Base-by-base conservation (phyloP, 495 filamentous ascomycete genomes). In the Aeminium ludgeri region DNA sequence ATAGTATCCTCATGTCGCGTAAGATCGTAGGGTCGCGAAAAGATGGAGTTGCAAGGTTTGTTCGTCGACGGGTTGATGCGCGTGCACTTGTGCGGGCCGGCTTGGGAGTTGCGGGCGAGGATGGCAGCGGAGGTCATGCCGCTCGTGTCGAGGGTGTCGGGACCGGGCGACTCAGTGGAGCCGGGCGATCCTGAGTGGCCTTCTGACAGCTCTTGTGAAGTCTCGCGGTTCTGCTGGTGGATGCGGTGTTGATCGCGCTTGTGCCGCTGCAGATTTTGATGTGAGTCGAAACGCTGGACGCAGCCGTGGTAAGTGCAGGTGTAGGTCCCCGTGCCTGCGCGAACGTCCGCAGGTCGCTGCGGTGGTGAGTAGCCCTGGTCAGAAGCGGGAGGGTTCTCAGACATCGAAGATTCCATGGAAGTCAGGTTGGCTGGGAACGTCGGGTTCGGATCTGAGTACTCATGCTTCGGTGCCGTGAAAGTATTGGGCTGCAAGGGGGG, bases 1-100 rank as follows among this genome's bases (percentile, higher is more conserved):
- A 96, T 95, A 10, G 89, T 96, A 51, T 94, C 87, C 59, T 97
- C 89, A 57, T 97, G 89, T 8, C 89, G 72, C 8, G 89, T 97
- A 25, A 97, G 72, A 62, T 97, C 89, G 70, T 97, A 97, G 25
- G 87, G 86, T n/a, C 89, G 71, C 1, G 87, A 94, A 65, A 97
- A 97, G 42, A 89, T 67, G 6, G 82, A 87, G 58, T 89, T 93
- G 72, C 89, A 97, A 2, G 87, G 83, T 63, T 95, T 95, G 40
- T 82, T 82, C 3, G 89, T 97, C 47, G 82, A 86, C 1, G 91
- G 89, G 62, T 97, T 97, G 60, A 82, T 83, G 38, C 85, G 78
- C 55, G 82, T 78, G 59, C 89, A 94, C 55, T 73, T 78, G 65
- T 93, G 86, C 25, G 86, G 86, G 1, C 86, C 86, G 6, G 82